phyloP scores from a whole-genome alignment of 2,329 filamentous ascomycete genomes.

The Fusarium lateritium region DNA sequence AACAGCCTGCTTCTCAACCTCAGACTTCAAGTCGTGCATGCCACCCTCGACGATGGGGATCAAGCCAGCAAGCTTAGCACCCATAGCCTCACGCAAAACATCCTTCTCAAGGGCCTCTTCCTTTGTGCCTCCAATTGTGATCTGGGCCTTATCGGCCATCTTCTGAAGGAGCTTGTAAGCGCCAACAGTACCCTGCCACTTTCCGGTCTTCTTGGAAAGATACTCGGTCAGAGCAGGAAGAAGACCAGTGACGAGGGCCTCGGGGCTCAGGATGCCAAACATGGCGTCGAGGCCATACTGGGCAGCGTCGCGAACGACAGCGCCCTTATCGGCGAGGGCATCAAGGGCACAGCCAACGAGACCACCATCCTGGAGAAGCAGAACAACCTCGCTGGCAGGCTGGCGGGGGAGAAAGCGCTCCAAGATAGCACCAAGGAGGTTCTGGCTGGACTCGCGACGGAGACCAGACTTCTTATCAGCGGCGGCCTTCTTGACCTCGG shows the following conservation, averaged over 20 bases:
- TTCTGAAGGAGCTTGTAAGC: slow-evolving; percentile 88
- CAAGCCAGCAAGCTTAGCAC: slow-evolving; percentile 84
- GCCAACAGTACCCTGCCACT: slow-evolving; percentile 97
- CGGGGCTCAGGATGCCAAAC: slow-evolving; percentile 83
- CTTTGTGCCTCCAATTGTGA: slow-evolving; percentile 81
- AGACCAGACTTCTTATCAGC: slow-evolving; percentile 93
- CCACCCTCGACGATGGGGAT: slow-evolving; percentile 93
- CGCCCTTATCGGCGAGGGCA: slow-evolving; percentile 88
- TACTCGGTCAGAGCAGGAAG: slow-evolving; percentile 83
- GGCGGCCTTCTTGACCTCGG: slow-evolving; percentile 79
- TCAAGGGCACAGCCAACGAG: slow-evolving; percentile 83
- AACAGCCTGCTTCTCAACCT: slow-evolving; percentile 90
- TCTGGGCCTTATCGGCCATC: slow-evolving; percentile 95
- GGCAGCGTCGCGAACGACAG: slow-evolving; percentile 89
- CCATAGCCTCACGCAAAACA: slow-evolving; percentile 90
- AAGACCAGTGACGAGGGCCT: slow-evolving; percentile 86
- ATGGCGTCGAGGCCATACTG: slow-evolving; percentile 95
- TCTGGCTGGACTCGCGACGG: slow-evolving; percentile 91
- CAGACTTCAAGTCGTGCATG: slow-evolving; percentile 96
- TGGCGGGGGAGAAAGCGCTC: slow-evolving; percentile 88
- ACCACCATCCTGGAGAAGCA: slow-evolving; percentile 85
- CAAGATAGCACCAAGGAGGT: slow-evolving; percentile 92
- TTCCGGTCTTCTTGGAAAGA: slow-evolving; percentile 85
- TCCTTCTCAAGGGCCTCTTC: slow-evolving; percentile 92
- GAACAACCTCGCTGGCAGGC: slow-evolving; percentile 82